These are phyloP conservation scores for Aleurites moluccanus DNA, from an alignment of 441 rosid genomes.

Conservation along the genomic window DNA sequence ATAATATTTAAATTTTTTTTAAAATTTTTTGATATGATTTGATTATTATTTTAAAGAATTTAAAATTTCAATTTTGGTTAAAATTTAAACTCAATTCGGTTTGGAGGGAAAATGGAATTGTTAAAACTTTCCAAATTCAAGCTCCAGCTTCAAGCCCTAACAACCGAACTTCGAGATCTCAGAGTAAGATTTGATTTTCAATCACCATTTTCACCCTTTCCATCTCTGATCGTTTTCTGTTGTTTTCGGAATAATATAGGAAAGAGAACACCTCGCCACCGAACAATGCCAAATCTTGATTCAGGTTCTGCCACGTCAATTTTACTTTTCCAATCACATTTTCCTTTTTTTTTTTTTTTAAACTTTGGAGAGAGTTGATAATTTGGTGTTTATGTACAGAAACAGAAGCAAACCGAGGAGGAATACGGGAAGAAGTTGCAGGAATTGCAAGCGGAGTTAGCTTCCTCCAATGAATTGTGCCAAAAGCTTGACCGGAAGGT, in stretches of 20 bases:
- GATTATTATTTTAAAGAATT: too few species aligned
- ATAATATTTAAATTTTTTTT: too few species aligned
- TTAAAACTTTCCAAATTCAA: slow-evolving; percentile 72
- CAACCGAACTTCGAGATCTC: slow-evolving; percentile 60
- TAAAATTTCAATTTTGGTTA: too few species aligned
- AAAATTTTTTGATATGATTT: too few species aligned
- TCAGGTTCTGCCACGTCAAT: slow-evolving; percentile 42
- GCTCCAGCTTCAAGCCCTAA: slow-evolving; percentile 64
- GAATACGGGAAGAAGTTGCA: slow-evolving; percentile 51
- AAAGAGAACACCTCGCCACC: slow-evolving; percentile 52
- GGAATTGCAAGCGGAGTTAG: slow-evolving; percentile 59
- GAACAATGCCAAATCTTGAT: slow-evolving; percentile 44
- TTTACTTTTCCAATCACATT: background rate
- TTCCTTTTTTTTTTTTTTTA: background rate
- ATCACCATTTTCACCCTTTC: background rate
- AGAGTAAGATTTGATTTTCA: slow-evolving; percentile 37
- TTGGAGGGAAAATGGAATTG: slow-evolving; percentile 61
- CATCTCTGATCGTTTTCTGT: background rate
- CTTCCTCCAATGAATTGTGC: slow-evolving; percentile 45
- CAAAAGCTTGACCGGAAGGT: slow-evolving; percentile 70
- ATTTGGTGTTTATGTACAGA: slow-evolving; percentile 42
- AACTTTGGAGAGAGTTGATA: background rate
- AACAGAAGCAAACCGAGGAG: slow-evolving; percentile 70
- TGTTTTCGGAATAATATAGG: slow-evolving; percentile 34
- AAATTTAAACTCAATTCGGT: too few species aligned